Conservation (phyloP, 805 yeast genomes). For the Suhomyces canberraensis region DNA sequence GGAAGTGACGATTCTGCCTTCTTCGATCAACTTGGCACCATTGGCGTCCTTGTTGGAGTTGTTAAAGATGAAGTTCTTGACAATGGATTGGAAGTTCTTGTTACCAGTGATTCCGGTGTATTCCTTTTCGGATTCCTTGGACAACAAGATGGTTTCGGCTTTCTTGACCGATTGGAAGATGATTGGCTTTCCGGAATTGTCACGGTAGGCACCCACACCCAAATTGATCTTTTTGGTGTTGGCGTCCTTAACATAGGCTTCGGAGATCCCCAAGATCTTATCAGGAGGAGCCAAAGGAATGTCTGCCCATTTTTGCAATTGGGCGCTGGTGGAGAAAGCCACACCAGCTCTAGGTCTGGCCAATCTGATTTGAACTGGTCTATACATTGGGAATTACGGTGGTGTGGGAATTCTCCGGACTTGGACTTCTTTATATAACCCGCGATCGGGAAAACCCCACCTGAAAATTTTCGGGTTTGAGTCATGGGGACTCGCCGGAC, state of each 20-base stretch:
- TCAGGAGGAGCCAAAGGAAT: slow-evolving; percentile 70
- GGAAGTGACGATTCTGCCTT: slow-evolving; percentile 69
- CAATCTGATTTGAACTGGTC: slow-evolving; percentile 4
- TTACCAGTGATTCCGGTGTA: slow-evolving; percentile 85
- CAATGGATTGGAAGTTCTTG: slow-evolving; percentile 60
- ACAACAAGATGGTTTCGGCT: slow-evolving; percentile 56
- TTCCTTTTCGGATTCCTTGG: slow-evolving; percentile 65
- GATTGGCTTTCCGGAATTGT: slow-evolving; percentile 83
- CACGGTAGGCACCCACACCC: slow-evolving; percentile 94
- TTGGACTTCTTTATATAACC: slow-evolving; percentile 1
- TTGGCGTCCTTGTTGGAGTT: slow-evolving; percentile 49
- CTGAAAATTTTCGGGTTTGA: slow-evolving; percentile 4
- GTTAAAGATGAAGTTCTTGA: slow-evolving; percentile 69
- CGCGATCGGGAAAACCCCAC: no score
- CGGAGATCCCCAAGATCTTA: slow-evolving; percentile 78
- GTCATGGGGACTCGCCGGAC: no score
- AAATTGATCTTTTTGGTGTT: slow-evolving; percentile 57
- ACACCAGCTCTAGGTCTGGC: slow-evolving; percentile 6
- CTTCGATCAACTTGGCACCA: slow-evolving; percentile 54
- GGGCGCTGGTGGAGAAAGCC: slow-evolving; percentile 7
- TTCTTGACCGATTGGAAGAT: slow-evolving; percentile 71
- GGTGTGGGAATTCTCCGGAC: no score
- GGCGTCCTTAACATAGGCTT: slow-evolving; percentile 65
- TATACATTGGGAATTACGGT: slow-evolving; percentile 4
- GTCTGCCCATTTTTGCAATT: slow-evolving; percentile 17